Evolutionary conservation across 106 monocot species (phyloP).

Genomic region (Dendrobium huoshanense): DNA sequence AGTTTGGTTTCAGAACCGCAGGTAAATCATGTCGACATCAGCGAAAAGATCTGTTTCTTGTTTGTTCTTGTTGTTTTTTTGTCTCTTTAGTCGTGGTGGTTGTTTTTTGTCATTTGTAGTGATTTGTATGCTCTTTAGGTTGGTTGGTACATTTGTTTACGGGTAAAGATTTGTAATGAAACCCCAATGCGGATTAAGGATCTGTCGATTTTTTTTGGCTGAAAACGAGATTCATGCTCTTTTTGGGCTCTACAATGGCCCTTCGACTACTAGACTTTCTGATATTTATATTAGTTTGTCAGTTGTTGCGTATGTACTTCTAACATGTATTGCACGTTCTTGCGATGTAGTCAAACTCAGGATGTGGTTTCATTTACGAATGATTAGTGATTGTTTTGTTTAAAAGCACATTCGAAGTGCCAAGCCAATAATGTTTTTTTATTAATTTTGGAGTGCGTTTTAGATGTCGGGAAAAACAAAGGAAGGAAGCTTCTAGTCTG

Average conservation of each 20-base stretch:
- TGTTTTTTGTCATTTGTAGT: neutral
- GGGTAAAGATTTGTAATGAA: neutral
- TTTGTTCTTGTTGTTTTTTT: neutral
- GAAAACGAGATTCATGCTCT: neutral
- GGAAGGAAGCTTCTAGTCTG: slow-evolving; percentile 79
- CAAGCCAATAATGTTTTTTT: no score
- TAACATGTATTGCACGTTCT: neutral
- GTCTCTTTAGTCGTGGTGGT: neutral
- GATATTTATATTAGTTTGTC: neutral
- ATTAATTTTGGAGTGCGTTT: neutral
- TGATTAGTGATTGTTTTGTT: neutral
- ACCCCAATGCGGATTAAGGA: neutral
- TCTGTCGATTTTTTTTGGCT: neutral
- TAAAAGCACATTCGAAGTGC: neutral
- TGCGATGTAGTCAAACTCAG: neutral
- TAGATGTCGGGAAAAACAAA: slow-evolving; percentile 93
- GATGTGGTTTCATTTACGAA: neutral
- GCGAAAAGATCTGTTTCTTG: neutral
- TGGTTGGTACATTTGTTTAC: neutral
- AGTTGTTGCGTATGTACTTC: neutral
- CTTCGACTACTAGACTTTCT: neutral
- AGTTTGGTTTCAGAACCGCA: slow-evolving; percentile 96
- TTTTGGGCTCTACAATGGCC: neutral
- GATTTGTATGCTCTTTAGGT: neutral
- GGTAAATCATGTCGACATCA: slow-evolving; percentile 25